Evolutionary conservation across 306 rosid species (phyloP), one percentile per base, ranked within the genome.

Genomic region (Quercus aquifolioides): DNA sequence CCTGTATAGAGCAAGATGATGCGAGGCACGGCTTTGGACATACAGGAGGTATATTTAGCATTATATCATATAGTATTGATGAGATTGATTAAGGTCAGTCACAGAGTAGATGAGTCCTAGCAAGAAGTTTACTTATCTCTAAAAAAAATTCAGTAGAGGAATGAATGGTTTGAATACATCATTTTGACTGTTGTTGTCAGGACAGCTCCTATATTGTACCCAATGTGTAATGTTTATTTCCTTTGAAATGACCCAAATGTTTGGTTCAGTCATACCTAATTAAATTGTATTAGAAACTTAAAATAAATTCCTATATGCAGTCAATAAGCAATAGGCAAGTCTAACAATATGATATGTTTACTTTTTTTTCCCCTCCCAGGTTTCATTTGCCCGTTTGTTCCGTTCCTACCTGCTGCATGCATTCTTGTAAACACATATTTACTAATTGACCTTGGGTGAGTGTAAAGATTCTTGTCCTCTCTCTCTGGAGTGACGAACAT

Each of bases 371-470:
- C 51, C 12, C 31, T 9, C n/a, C 20, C 91, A 91, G 92, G 96
- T 80, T 91, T 91, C 80, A 85, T 69, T 73, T 89, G 97, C 81
- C 92, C 97, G 41, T 86, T 84, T 77, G 90, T 91, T 72, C 97
- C 97, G 41, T 89, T 87, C 86, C 64, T 91, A 55, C 97, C 92
- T 60, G 89, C 91, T 65, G 84, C 89, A 68, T 87, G 92, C 82
- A 86, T 91, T 85, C 91, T 91, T 60, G 82, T 88, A 79, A 91
- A 91, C 82, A 85, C 92, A 77, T 91, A 88, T 85, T 69, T 91
- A 25, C 83, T 91, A 7, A 84, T 88, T 80, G 88, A 82, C 83
- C 97, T 91, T 52, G 92, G 96, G 94, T 89, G 83, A 89, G 91
- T 74, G n/a, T 64, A 71, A 79, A 28, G 35, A 67, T 57, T 25